A percentile compares a stretch with the other conserved stretches of the same genome.
phyloP scores from a whole-genome alignment of 2,329 filamentous ascomycete species.

The Dryadomyces quercus-mongolicae region DNA sequence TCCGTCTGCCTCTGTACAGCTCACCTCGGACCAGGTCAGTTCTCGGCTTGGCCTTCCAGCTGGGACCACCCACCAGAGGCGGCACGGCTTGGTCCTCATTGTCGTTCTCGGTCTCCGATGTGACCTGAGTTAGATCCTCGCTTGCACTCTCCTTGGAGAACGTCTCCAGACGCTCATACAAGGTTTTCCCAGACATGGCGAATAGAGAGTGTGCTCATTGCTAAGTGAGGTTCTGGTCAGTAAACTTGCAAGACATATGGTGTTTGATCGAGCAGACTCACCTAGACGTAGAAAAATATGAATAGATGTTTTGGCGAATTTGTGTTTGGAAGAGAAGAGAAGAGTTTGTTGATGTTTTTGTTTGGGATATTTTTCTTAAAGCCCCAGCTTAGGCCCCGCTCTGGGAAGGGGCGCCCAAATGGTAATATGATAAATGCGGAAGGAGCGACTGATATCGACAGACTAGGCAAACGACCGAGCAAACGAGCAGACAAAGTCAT shows the following conservation, averaged over 20 bases:
- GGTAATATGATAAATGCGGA: not conserved
- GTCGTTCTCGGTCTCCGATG: too few relatives aligned
- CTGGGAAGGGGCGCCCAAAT: not conserved
- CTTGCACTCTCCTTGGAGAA: not conserved
- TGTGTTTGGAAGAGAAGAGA: too few relatives aligned
- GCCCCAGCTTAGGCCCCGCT: not conserved
- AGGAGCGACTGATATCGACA: not conserved
- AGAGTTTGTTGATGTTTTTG: not conserved
- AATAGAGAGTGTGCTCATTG: too few relatives aligned
- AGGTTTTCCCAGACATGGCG: not conserved
- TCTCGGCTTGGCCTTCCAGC: not conserved
- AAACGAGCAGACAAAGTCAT: too few relatives aligned
- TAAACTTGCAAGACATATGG: too few relatives aligned
- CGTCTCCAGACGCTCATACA: not conserved
- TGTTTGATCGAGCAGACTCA: not conserved
- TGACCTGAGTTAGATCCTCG: not conserved
- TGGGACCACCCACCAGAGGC: not conserved
- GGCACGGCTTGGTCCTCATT: not conserved
- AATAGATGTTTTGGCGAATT: too few relatives aligned
- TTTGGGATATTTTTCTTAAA: not conserved
- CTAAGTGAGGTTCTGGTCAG: too few relatives aligned
- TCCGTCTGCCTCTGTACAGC: constrained; percentile 6
- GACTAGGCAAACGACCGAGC: too few relatives aligned
- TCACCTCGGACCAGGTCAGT: not conserved
- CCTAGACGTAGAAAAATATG: too few relatives aligned